These are phyloP conservation scores for Clarireedia monteithiana DNA, from an alignment of 2,329 filamentous ascomycete genomes.

Conservation along the genomic window DNA sequence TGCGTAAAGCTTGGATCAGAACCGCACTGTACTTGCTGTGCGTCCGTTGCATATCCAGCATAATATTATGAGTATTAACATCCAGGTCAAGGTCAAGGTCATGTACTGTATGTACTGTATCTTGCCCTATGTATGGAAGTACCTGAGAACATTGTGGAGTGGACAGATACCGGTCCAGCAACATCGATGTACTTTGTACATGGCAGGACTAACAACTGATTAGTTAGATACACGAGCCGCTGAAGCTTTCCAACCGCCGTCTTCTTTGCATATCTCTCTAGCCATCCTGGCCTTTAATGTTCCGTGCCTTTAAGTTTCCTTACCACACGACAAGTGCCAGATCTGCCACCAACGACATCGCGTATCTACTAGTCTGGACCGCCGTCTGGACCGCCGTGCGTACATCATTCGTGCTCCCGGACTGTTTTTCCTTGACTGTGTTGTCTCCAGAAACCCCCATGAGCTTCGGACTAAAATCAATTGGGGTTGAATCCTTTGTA, in stretches of 20 bases:
- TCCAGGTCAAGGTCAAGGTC: neutral
- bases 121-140: neutral
- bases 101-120: neutral
- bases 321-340: neutral
- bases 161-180: neutral
- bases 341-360: slow-evolving; percentile 6
- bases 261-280: slow-evolving; percentile 4
- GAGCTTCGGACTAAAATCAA: neutral
- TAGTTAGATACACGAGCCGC: slow-evolving; percentile 5
- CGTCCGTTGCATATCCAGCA: neutral
- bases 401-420: slow-evolving; percentile 1
- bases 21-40: neutral
- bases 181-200: neutral
- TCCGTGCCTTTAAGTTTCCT: neutral
- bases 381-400: slow-evolving; percentile 1
- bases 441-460: neutral
- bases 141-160: neutral
- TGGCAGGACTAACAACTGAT: neutral
- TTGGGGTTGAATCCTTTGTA: neutral
- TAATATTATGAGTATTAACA: neutral
- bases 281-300: neutral
- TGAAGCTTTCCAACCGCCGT: neutral
- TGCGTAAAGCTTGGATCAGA: neutral
- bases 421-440: neutral
- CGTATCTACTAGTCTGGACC: neutral